Evolutionary conservation across 202 grass and related monocot genomes (phyloP).

Genomic region (Tripidium arundinaceum): DNA sequence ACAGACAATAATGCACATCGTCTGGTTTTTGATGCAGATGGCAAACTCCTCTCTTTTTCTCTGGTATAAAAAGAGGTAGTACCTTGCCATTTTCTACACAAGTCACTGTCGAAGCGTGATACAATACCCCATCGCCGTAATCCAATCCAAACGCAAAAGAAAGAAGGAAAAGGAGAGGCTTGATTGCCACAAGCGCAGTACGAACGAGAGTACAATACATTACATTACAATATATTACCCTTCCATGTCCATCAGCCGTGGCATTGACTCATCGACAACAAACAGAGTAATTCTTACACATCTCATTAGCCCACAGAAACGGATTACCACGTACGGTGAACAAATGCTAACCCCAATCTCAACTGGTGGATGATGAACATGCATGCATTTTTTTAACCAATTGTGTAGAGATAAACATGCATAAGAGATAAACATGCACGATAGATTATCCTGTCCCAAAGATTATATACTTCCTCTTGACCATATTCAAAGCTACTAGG

Average conservation of each 20-base stretch:
- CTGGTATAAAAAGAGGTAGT: background rate
- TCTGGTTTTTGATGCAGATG: background rate
- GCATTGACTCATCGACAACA: slow-evolving; percentile 11
- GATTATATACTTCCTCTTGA: no score
- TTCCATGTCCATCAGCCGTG: background rate
- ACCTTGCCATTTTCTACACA: background rate
- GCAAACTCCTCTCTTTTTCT: background rate
- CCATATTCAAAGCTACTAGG: no score
- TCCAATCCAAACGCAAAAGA: background rate
- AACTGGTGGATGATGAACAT: background rate
- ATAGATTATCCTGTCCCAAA: background rate
- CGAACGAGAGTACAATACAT: background rate
- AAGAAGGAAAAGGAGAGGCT: no score
- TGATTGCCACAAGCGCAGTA: background rate
- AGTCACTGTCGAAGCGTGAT: background rate
- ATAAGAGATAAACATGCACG: background rate
- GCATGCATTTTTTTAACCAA: background rate
- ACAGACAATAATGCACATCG: background rate
- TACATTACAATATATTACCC: background rate
- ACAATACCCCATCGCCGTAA: background rate
- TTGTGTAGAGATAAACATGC: background rate
- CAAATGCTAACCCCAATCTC: background rate
- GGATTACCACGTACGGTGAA: background rate
- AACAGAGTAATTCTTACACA: background rate
- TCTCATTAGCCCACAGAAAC: background rate